Conservation (phyloP, 345 rosid genomes). For the Aquilaria malaccensis region DNA sequence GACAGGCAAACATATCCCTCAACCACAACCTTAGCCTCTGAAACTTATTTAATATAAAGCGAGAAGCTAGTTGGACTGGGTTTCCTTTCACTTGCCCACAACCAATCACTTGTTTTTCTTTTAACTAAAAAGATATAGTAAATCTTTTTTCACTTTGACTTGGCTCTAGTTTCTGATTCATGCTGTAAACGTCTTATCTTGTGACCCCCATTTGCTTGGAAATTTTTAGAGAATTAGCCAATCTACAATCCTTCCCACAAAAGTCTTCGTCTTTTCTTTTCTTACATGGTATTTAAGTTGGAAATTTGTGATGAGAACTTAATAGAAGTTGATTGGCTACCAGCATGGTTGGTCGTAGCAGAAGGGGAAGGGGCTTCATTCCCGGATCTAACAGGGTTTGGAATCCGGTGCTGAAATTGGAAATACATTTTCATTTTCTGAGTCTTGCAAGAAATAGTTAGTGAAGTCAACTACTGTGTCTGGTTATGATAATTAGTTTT, state of each 20-base stretch:
- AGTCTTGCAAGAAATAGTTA: conserved; percentile 24
- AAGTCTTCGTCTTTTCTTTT: conserved; percentile 55
- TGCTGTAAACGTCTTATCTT: conserved; percentile 30
- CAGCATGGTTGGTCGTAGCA: background rate
- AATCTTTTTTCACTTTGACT: too few species aligned
- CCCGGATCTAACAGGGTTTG: conserved; percentile 25
- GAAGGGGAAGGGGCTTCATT: conserved; percentile 13
- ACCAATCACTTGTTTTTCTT: background rate
- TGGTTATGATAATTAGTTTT: conserved; percentile 24
- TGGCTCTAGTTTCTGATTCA: too few species aligned
- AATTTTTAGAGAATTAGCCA: conserved; percentile 9
- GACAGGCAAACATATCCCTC: conserved; percentile 20
- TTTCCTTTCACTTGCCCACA: conserved; percentile 9
- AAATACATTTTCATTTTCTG: conserved; percentile 13
- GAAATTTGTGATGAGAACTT: background rate
- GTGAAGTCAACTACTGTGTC: conserved; percentile 25
- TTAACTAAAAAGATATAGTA: too few species aligned
- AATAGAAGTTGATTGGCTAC: conserved; percentile 10
- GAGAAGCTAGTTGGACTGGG: conserved; percentile 1
- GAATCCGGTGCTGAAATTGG: conserved; percentile 30
- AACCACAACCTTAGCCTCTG: conserved; percentile 4
- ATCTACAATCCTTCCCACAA: conserved; percentile 26
- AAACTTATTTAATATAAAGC: background rate
- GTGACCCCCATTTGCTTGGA: conserved; percentile 16
- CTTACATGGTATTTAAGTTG: conserved; percentile 25